A percentile compares a stretch with the other conserved stretches of the same genome.
These are phyloP conservation scores for Cylindrotheca fusiformis DNA, from an alignment of 108 stramenopile species.

Conservation along the genomic window DNA sequence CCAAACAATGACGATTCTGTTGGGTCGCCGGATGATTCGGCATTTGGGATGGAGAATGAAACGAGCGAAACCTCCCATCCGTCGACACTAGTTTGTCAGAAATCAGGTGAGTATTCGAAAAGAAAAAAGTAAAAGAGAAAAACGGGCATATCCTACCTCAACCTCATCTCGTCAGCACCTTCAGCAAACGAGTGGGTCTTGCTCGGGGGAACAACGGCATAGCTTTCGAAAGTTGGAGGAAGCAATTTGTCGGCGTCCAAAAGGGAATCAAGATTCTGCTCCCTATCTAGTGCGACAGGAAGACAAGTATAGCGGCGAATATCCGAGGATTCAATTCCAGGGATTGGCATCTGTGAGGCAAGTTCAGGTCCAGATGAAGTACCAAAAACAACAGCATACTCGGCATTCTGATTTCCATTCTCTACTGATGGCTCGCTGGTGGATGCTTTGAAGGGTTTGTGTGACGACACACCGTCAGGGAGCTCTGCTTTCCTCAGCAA, in stretches of 20 bases:
- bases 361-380: slow-evolving; percentile 27
- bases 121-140: background rate
- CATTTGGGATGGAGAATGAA: slow-evolving; percentile 67
- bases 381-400: slow-evolving; percentile 77
- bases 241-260: slow-evolving; percentile 32
- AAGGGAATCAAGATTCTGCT: slow-evolving; percentile 12
- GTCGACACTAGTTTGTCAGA: slow-evolving; percentile 35
- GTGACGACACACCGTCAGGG: slow-evolving; percentile 71
- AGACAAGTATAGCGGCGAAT: slow-evolving; percentile 61
- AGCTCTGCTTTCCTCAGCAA: slow-evolving; percentile 62
- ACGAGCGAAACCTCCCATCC: slow-evolving; percentile 81
- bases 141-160: slow-evolving; percentile 4
- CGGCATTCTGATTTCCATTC: slow-evolving; percentile 38
- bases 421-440: slow-evolving; percentile 1
- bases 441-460: slow-evolving; percentile 44
- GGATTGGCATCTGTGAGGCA: slow-evolving; percentile 29
- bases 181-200: slow-evolving; percentile 44
- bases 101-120: slow-evolving; percentile 1
- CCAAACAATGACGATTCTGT: slow-evolving; percentile 57
- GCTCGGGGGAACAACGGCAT: slow-evolving; percentile 56
- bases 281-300: slow-evolving; percentile 27
- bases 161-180: background rate
- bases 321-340: slow-evolving; percentile 29
- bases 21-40: slow-evolving; percentile 40
- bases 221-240: slow-evolving; percentile 71